Percentiles rank a stretch among this genome's conserved stretches.
These are phyloP conservation scores for Puccinia horiana DNA, from an alignment of 1,284 basidiomycete species.

Conservation along the genomic window DNA sequence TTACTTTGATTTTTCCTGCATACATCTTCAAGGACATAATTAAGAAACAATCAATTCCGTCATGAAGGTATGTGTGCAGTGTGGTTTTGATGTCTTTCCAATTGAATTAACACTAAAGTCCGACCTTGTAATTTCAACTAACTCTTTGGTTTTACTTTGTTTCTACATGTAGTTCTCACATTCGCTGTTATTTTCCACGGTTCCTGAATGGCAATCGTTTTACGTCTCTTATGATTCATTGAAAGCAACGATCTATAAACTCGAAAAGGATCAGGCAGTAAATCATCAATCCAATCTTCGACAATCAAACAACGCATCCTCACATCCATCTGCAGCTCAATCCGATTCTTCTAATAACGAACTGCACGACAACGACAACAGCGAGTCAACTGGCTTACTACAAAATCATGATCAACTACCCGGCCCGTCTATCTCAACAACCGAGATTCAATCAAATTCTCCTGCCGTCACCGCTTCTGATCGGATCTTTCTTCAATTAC, in stretches of 20 bases:
- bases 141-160: background rate
- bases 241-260: slow-evolving; percentile 34
- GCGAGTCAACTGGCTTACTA: slow-evolving; percentile 27
- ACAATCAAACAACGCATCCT: background rate
- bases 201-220: slow-evolving; percentile 39
- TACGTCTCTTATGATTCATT: slow-evolving; percentile 40
- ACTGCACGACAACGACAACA: background rate
- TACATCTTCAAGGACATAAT: no score
- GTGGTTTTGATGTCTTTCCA: no score
- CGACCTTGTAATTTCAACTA: background rate
- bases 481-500: slow-evolving; percentile 17
- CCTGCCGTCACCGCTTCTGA: background rate
- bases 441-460: background rate
- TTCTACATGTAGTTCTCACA: slow-evolving; percentile 2
- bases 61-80: background rate
- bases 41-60: background rate
- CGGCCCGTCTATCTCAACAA: background rate
- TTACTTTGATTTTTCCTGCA: no score
- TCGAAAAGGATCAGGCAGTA: slow-evolving; percentile 17
- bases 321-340: background rate
- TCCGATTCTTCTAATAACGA: background rate
- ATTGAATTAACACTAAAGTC: background rate
- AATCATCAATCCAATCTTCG: background rate
- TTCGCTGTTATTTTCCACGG: slow-evolving; percentile 34
- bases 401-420: background rate